Percentiles rank a stretch among this genome's conserved stretches.
phyloP scores from a whole-genome alignment of 805 yeast genomes.

The Ogataea pignaliae region DNA sequence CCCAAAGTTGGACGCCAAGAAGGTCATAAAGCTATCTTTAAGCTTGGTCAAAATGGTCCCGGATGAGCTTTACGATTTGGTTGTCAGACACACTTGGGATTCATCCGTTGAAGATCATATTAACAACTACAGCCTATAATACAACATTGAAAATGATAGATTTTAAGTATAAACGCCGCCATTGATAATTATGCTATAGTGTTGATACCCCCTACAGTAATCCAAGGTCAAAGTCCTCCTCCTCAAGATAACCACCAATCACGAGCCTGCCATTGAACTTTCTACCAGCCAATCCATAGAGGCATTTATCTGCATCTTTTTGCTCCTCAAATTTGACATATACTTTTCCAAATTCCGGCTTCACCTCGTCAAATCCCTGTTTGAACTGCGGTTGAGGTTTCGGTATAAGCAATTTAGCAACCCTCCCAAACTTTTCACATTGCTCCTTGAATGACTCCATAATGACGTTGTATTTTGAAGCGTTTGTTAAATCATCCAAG shows the following conservation, averaged over 20 bases:
- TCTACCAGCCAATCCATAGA: constrained; percentile 56
- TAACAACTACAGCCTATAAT: constrained; percentile 10
- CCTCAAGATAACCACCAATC: constrained; percentile 57
- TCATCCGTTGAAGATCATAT: constrained; percentile 28
- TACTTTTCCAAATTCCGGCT: constrained; percentile 66
- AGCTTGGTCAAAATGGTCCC: constrained; percentile 79
- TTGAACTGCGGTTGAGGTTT: constrained; percentile 42
- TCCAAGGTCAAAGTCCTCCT: constrained; percentile 48
- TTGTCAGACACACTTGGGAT: constrained; percentile 63
- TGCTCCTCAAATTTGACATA: constrained; percentile 58
- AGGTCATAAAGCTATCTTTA: constrained; percentile 71
- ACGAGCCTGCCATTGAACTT: constrained; percentile 65
- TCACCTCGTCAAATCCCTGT: constrained; percentile 33
- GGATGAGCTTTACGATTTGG: constrained; percentile 53
- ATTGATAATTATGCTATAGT: too few relatives aligned
- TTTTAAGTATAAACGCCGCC: too few relatives aligned
- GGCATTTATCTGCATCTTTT: constrained; percentile 51
- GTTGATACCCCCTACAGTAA: constrained; percentile 20
- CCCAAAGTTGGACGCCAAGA: constrained; percentile 67
- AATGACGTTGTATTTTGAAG: constrained; percentile 43
- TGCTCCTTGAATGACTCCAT: constrained; percentile 47
- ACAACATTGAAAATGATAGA: too few relatives aligned
- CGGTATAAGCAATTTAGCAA: constrained; percentile 56
- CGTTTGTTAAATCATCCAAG: constrained; percentile 57
- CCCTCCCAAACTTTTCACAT: constrained; percentile 46